These are phyloP conservation scores for Fusarium euwallaceae DNA, from an alignment of 2,329 filamentous ascomycete species.

Conservation along the genomic window DNA sequence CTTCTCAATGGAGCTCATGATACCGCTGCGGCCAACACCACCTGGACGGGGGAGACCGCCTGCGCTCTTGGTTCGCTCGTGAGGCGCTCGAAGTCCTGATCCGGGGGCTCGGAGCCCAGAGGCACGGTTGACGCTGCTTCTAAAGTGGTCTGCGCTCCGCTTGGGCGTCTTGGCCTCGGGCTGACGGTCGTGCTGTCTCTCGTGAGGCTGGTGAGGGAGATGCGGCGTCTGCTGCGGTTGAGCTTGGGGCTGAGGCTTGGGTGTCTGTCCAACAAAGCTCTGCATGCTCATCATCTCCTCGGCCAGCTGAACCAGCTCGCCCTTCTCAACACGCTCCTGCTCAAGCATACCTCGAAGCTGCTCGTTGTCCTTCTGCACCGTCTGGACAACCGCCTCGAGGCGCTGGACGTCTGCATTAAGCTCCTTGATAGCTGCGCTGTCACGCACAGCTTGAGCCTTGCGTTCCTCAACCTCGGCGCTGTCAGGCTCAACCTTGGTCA, in stretches of 20 bases:
- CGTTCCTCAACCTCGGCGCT: slow-evolving; percentile 63
- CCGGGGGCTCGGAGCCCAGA: slow-evolving; percentile 74
- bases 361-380: slow-evolving; percentile 78
- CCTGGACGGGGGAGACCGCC: slow-evolving; percentile 64
- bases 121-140: slow-evolving; percentile 65
- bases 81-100: slow-evolving; percentile 58
- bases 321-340: slow-evolving; percentile 84
- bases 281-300: slow-evolving; percentile 86
- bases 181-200: slow-evolving; percentile 39
- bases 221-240: slow-evolving; percentile 35
- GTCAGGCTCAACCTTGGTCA: slow-evolving; percentile 69
- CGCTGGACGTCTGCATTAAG: slow-evolving; percentile 81
- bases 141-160: slow-evolving; percentile 44
- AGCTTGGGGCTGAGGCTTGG: slow-evolving; percentile 33
- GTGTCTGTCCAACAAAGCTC: slow-evolving; percentile 56
- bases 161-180: slow-evolving; percentile 53
- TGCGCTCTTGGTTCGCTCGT: slow-evolving; percentile 61
- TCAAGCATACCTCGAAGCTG: slow-evolving; percentile 76
- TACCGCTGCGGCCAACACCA: slow-evolving; percentile 70
- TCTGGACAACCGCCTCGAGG: slow-evolving; percentile 78
- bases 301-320: slow-evolving; percentile 82
- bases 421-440: slow-evolving; percentile 76
- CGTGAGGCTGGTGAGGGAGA: slow-evolving; percentile 40
- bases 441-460: slow-evolving; percentile 70
- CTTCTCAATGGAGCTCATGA: slow-evolving; percentile 88